Evolutionary conservation across 2,329 filamentous ascomycete genomes (phyloP), one percentile per base, ranked within the genome.

Genomic region (Xylariaceae sp.): DNA sequence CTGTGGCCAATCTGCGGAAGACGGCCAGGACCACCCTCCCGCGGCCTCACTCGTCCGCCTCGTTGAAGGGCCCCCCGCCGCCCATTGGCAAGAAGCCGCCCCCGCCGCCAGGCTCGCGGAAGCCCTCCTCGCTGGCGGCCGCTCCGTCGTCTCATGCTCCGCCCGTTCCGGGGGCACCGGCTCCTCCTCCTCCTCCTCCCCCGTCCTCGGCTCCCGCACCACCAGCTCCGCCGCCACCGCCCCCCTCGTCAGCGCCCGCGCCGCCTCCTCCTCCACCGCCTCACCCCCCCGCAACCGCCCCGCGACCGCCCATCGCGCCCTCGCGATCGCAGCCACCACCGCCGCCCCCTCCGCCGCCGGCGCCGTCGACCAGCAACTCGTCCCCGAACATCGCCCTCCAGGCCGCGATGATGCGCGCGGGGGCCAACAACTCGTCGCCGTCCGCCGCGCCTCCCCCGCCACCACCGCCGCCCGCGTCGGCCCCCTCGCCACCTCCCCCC

Each of bases 31-130:
- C 59, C 43, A 66, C 67, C 33, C 52, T 52, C 1, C 64, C 64
- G 26, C 66, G 83, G 42, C 77, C 83, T 3, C 58, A 67, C 5
- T 81, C 80, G 12, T 69, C 76, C 14, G 63, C 67, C 39, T 75
- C 75, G 4, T 61, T 64, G 35, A 77, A 75, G 50, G 80, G 80
- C 35, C 86, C 86, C 22, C 87, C 87, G 19, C 84, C 84, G 10
- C 82, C 81, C 5, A 71, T 85, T 47, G 83, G 82, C 39, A 88
- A 87, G 67, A 88, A 88, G 52, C 75, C 75, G 22, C 77, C 78
- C 17, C 75, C 77, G 26, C 69, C 73, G 32, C 78, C 77, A 33
- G 68, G 65, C 38, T 74, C 68, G 35, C 65, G 77, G 44, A 78
- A 80, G 50, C 72, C 75, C 10, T 74, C 70, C 2, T 47, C 53